These are phyloP conservation scores for Tephrocybe sp. DNA, from an alignment of 768 basidiomycete genomes.

Conservation along the genomic window DNA sequence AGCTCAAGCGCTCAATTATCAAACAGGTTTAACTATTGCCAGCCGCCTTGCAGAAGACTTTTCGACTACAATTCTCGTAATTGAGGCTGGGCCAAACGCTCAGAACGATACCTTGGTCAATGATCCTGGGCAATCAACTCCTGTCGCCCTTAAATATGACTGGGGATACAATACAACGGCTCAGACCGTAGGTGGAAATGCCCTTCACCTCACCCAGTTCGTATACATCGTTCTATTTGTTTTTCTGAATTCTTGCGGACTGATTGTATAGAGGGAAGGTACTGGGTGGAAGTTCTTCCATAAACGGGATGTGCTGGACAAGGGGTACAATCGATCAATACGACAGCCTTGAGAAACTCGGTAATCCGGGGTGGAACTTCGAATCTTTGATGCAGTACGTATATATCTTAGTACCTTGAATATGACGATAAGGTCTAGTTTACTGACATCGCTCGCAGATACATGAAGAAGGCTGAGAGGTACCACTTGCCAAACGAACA, in stretches of 20 bases:
- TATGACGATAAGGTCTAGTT: too few species aligned
- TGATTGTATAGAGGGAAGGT: too few species aligned
- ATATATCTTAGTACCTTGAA: too few species aligned
- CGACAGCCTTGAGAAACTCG: slow-evolving; percentile 15
- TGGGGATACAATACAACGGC: slow-evolving; percentile 16
- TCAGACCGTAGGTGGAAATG: slow-evolving; percentile 9
- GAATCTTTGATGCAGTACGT: slow-evolving; percentile 7
- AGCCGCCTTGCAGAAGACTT: slow-evolving; percentile 13
- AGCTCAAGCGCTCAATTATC: too few species aligned
- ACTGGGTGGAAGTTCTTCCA: slow-evolving; percentile 18
- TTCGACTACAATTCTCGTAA: slow-evolving; percentile 3
- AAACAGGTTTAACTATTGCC: slow-evolving; percentile 12
- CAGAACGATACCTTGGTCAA: slow-evolving; percentile 11
- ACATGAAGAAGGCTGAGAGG: slow-evolving; percentile 13
- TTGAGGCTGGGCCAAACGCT: slow-evolving; percentile 16
- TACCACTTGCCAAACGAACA: slow-evolving; percentile 11
- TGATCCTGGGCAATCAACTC: slow-evolving; percentile 10
- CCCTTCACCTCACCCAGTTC: slow-evolving; percentile 9
- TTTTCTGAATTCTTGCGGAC: too few species aligned
- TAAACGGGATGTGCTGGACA: slow-evolving; percentile 21
- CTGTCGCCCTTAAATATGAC: slow-evolving; percentile 3
- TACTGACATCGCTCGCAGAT: not conserved
- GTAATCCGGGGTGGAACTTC: slow-evolving; percentile 20
- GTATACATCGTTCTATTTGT: too few species aligned
- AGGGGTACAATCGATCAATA: slow-evolving; percentile 18